Base-by-base conservation (phyloP, 108 stramenopile species). In the Pseudonitzschia multistriata region DNA sequence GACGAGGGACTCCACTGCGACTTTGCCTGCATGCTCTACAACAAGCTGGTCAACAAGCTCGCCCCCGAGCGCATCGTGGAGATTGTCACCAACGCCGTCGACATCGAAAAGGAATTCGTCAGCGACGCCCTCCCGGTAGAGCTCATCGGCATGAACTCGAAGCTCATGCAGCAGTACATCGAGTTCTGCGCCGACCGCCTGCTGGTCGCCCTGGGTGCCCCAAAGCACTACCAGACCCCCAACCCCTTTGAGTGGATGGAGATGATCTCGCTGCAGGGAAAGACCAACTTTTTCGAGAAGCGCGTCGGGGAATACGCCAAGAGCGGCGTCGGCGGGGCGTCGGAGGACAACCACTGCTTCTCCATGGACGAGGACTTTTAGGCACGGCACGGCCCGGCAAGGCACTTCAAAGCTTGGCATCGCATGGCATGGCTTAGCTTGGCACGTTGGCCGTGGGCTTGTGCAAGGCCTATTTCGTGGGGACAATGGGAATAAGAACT, bases 271-370 rank as follows among this genome's bases (percentile, higher is more conserved):
- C 74, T 97, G 37, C 86, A 92, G 84, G 98, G 98, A 29, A 98
- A 98, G 78, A 98, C 98, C 10, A 98, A 98, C 84, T 98, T 98
- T 78, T 98, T 98, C 79, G 98, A 98, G 74, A 98, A 98, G 80
- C 72, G 98, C 68, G 98, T 98, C 3, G 96, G 86, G 11, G 98
- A 98, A 77, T 98, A 98, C 72, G 90, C 93, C 75, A 98, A 97
- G 79, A 91, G 89, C 63, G 98, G 98, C 29, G 98, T 98, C 28
- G 98, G 97, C 59, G 96, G 62, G 4, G 10, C 30, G 15, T 36
- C 62, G 19, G 40, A 36, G 10, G 62, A 42, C 37, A 63, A 42
- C 37, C 62, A 42, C 62, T 63, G 36, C 36, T 63, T 57, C 31
- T 10, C 8, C 56, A 30, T 57, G 28, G 56, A 57, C 28, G 28